phyloP scores from a whole-genome alignment of 192 early-diverging fungal species.

The Mortierella antarctica region DNA sequence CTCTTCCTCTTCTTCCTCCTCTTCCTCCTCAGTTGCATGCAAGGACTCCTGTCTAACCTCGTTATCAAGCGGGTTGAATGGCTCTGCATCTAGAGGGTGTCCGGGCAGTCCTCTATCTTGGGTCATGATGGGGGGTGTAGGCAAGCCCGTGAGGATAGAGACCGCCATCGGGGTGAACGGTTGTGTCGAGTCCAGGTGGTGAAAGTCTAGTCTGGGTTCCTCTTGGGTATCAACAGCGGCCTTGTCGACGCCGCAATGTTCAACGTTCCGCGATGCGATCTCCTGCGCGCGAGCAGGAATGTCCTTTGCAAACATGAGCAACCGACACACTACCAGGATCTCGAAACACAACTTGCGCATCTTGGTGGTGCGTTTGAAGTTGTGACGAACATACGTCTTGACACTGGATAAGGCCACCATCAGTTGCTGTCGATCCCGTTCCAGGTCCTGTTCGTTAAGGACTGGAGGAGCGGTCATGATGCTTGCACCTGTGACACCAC shows the following conservation, averaged over 20 bases:
- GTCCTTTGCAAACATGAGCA: conserved; percentile 48
- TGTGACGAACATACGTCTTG: conserved; percentile 43
- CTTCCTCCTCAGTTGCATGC: neutral
- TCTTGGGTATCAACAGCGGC: neutral
- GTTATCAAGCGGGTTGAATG: neutral
- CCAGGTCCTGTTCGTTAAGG: conserved; percentile 8
- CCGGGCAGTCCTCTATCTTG: too few relatives aligned
- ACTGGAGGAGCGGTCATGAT: neutral
- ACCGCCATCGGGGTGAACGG: neutral
- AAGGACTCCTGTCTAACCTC: neutral
- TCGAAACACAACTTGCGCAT: conserved; percentile 39
- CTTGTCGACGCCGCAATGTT: neutral
- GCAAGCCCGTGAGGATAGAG: conserved; percentile 22
- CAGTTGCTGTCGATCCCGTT: conserved; percentile 21
- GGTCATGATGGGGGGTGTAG: conserved; percentile 14
- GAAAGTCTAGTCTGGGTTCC: neutral
- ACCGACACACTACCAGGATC: conserved; percentile 15
- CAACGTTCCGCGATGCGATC: neutral
- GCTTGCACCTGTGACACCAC: neutral
- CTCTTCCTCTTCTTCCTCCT: neutral
- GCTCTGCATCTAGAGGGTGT: too few relatives aligned
- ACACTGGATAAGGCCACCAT: conserved; percentile 8
- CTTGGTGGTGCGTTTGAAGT: conserved; percentile 17
- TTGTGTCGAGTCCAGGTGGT: neutral
- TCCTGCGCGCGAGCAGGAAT: too few relatives aligned